These are phyloP conservation scores for Sarcodon sp. DNA, from an alignment of 768 basidiomycete genomes.

Conservation along the genomic window DNA sequence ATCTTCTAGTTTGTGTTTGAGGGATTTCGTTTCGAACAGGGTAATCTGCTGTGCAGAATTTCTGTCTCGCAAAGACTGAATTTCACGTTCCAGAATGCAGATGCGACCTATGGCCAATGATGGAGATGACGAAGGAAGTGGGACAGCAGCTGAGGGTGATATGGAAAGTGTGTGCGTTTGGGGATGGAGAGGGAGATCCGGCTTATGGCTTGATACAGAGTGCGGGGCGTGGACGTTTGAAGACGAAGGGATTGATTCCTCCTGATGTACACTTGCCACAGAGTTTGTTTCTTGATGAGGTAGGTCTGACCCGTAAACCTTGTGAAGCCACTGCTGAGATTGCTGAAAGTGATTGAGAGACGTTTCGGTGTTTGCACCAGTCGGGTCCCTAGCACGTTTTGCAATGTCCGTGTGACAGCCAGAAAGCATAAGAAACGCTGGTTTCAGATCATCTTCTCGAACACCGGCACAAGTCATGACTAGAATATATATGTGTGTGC, in stretches of 20 bases:
- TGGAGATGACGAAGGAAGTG: background rate
- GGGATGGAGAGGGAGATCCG: constrained; percentile 5
- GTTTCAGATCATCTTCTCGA: constrained; percentile 25
- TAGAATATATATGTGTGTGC: constrained; percentile 8
- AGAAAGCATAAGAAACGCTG: constrained; percentile 38
- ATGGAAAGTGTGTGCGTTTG: background rate
- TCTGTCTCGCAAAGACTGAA: constrained; percentile 24
- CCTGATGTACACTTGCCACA: background rate
- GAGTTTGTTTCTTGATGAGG: background rate
- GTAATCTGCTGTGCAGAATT: constrained; percentile 15
- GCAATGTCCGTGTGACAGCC: constrained; percentile 40
- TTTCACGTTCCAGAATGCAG: constrained; percentile 20
- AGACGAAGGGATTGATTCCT: background rate
- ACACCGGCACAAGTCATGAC: constrained; percentile 27
- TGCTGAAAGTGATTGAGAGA: constrained; percentile 23
- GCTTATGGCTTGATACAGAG: constrained; percentile 4
- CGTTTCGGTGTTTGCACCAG: constrained; percentile 12
- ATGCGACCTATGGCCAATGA: constrained; percentile 3
- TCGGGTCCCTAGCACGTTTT: constrained; percentile 14
- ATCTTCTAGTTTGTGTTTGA: constrained; percentile 34
- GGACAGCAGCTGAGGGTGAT: background rate
- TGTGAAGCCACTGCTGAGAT: constrained; percentile 32
- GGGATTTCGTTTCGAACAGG: constrained; percentile 19
- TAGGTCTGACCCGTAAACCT: constrained; percentile 27
- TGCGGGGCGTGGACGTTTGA: constrained; percentile 4